Evolutionary conservation across 176 grass and related monocot species (phyloP).

Genomic region (Carex pumila): DNA sequence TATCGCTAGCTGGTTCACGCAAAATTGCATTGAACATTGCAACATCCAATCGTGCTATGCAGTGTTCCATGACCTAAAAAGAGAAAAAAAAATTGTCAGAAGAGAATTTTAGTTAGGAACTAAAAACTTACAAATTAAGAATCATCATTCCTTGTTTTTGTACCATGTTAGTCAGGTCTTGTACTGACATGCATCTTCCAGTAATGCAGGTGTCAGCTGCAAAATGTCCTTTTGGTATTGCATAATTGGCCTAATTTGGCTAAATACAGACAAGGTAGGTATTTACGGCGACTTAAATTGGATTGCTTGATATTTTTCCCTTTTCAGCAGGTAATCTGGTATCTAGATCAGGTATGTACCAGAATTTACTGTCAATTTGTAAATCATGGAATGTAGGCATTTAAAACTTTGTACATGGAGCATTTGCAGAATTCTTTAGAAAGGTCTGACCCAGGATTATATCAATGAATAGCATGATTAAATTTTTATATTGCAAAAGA

Average conservation of each 20-base stretch:
- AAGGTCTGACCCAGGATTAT: neutral
- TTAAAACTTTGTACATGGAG: neutral
- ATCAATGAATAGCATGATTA: constrained; percentile 8
- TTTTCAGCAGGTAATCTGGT: neutral
- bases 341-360: neutral
- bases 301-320: neutral
- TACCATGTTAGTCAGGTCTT: neutral
- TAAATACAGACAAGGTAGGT: neutral
- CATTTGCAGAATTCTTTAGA: neutral
- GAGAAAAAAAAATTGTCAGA: neutral
- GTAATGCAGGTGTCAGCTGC: neutral
- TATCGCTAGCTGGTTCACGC: constrained; percentile 68
- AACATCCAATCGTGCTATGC: constrained; percentile 76
- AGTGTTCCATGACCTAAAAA: constrained; percentile 95
- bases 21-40: constrained; percentile 99
- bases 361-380: neutral
- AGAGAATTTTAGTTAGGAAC: constrained; percentile 1
- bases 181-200: neutral
- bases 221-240: neutral
- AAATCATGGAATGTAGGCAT: neutral
- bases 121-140: neutral
- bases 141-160: constrained; percentile 1
- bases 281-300: neutral
- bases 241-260: neutral
- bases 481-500: neutral